Percentiles rank a stretch among this genome's conserved stretches.
phyloP scores from a whole-genome alignment of 331 rosid genomes.

The Phaseolus coccineus region DNA sequence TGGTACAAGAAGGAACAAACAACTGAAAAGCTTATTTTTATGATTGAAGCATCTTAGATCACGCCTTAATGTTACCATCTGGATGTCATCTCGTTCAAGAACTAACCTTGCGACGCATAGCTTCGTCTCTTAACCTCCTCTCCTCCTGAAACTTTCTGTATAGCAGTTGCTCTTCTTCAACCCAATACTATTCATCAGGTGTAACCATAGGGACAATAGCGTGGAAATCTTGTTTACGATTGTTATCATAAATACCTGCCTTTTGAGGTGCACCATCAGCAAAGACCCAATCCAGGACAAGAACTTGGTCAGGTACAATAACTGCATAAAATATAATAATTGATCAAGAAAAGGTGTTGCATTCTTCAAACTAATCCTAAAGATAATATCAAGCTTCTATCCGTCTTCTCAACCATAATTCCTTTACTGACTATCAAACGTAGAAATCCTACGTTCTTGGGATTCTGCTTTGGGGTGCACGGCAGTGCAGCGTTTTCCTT shows the following conservation, averaged over 20 bases:
- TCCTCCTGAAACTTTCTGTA: constrained; percentile 78
- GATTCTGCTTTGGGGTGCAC: no score
- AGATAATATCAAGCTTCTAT: constrained; percentile 1
- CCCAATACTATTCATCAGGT: constrained; percentile 73
- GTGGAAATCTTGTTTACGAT: constrained; percentile 72
- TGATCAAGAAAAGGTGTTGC: constrained; percentile 29
- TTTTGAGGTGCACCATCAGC: constrained; percentile 85
- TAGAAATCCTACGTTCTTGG: no score
- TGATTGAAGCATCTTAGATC: no score
- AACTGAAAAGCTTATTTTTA: constrained; percentile 4
- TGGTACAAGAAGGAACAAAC: neutral
- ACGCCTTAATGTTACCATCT: constrained; percentile 26
- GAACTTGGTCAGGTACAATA: constrained; percentile 73
- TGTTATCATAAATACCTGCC: constrained; percentile 82
- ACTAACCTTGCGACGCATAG: constrained; percentile 71
- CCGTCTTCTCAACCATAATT: constrained; percentile 16
- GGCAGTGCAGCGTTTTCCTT: no score
- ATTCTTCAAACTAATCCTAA: constrained; percentile 36
- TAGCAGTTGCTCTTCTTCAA: constrained; percentile 67
- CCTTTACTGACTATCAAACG: constrained; percentile 27
- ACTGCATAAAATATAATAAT: constrained; percentile 59
- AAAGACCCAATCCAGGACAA: constrained; percentile 90
- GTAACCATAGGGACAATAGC: constrained; percentile 64
- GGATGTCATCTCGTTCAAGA: constrained; percentile 38
- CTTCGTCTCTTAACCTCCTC: constrained; percentile 79